Base-by-base conservation (phyloP, 1,284 basidiomycete species). In the Peniophora sp. region DNA sequence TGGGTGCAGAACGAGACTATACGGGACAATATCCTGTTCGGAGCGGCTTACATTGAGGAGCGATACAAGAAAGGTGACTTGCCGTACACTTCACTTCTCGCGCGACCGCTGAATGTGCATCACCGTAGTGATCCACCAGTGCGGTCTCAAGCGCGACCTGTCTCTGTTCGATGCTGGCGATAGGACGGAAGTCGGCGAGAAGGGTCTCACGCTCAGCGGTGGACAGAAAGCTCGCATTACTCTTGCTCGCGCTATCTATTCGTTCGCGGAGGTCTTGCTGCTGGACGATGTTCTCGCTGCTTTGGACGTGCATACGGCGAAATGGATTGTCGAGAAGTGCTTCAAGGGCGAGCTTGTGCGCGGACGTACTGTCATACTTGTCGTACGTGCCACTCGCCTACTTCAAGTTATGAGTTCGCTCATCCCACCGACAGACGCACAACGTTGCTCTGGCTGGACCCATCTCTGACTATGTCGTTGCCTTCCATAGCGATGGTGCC, bases 321-420 rank as follows among this genome's bases (percentile, higher is more conserved):
- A 79, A 56, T 89, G 79, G 78, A 83, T 92, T 52, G 79, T 90
- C 11, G 79, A 89, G n/a, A 78, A 89, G 49, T 85, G 87, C 57
- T 78, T 92, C 65, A 65, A 68, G 44, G 85, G 88, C 3, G 80
- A 85, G 54, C 69, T 92, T 5, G 67, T 92, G 34, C 69, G 73
- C 41, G 82, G 77, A 3, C 74, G 88, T 45, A 92, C 89, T 0
- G 69, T 91, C 36, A 65, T 92, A 20, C 69, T 92, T 3, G 84
- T 89, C 53, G 85, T 87, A 63, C 59, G 81, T 41, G 5, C 20
- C 56, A 64, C 55, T 22, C 5, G 5, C 9, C 27, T 23, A 32
- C 22, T 65, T 5, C 50, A 10, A 24, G 22, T 14, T 32, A 41
- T 45, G 27, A 5, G 5, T 12, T 32, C 27, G 27, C 27, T 6